Conservation (phyloP, 2,329 filamentous ascomycete species). For the Calonectria montana region DNA sequence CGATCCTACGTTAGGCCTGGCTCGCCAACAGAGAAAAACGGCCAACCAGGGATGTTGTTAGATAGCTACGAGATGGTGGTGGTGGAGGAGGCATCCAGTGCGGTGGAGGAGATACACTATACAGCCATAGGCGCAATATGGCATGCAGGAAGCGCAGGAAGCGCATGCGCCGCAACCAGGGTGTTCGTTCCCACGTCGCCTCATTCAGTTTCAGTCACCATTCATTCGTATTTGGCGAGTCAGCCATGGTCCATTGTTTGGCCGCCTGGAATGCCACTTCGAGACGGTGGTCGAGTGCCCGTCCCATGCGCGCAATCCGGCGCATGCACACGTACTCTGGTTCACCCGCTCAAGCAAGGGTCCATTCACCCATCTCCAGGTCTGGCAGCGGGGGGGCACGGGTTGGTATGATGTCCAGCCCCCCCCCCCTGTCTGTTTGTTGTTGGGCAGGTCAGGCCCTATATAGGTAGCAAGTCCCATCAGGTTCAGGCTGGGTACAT, state of each 20-base stretch:
- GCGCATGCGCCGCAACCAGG: slow-evolving; percentile 15
- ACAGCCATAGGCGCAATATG: slow-evolving; percentile 7
- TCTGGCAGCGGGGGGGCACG: neutral
- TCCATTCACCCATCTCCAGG: slow-evolving; percentile 8
- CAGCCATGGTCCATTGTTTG: slow-evolving; percentile 10
- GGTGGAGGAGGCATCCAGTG: slow-evolving; percentile 20
- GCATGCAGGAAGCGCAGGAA: slow-evolving; percentile 18
- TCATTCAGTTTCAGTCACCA: neutral
- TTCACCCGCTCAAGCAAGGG: neutral
- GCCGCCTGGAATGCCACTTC: neutral
- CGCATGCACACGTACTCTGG: neutral
- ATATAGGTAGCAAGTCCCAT: slow-evolving; percentile 7
- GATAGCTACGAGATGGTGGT: slow-evolving; percentile 20
- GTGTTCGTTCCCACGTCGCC: slow-evolving; percentile 4
- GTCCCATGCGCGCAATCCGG: slow-evolving; percentile 2
- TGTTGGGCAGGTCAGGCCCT: slow-evolving; percentile 2
- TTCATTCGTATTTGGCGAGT: slow-evolving; percentile 12
- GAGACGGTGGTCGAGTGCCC: neutral
- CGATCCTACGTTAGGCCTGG: slow-evolving; percentile 19
- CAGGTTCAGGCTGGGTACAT: slow-evolving; percentile 12
- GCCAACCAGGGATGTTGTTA: slow-evolving; percentile 23
- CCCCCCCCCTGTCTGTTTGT: neutral
- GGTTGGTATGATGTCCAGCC: slow-evolving; percentile 11
- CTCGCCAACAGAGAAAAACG: slow-evolving; percentile 1
- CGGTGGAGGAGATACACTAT: neutral